These are phyloP conservation scores for Phyllosticta ampelicida DNA, from an alignment of 2,329 filamentous ascomycete genomes.

Conservation along the genomic window DNA sequence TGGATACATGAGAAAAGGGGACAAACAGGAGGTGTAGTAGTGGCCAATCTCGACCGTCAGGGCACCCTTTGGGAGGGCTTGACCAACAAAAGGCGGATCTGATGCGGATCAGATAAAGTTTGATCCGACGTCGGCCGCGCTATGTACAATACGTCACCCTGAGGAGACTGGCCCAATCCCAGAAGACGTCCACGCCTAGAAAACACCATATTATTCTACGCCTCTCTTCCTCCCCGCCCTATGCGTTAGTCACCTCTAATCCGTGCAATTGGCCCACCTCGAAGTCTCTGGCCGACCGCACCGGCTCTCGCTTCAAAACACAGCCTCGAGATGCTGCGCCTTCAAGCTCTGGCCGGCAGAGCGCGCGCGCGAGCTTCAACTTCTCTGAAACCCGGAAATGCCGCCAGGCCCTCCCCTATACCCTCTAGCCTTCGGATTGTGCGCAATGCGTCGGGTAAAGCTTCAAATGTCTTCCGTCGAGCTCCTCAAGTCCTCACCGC, in stretches of 20 bases:
- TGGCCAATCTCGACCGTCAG: not conserved
- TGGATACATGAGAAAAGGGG: not conserved
- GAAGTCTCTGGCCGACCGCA: not conserved
- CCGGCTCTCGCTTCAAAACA: not conserved
- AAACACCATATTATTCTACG: not conserved
- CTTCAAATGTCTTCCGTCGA: not conserved
- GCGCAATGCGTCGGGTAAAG: not conserved
- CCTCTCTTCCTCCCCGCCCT: not conserved
- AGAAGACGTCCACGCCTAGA: not conserved
- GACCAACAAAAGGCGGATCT: too few species aligned
- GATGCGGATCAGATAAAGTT: too few species aligned
- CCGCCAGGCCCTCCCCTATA: not conserved
- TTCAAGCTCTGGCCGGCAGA: constrained; percentile 6
- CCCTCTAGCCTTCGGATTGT: not conserved
- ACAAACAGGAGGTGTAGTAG: not conserved
- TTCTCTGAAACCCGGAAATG: not conserved
- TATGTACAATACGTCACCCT: not conserved
- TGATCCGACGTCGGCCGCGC: not conserved
- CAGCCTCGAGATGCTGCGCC: constrained; percentile 8
- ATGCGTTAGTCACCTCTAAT: not conserved
- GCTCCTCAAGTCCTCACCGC: constrained; percentile 2
- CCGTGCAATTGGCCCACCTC: not conserved
- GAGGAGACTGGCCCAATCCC: not conserved
- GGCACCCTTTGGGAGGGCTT: too few species aligned
- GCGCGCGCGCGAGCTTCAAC: constrained; percentile 1